Conservation (phyloP, 345 rosid species). For the Citrus glauca region DNA sequence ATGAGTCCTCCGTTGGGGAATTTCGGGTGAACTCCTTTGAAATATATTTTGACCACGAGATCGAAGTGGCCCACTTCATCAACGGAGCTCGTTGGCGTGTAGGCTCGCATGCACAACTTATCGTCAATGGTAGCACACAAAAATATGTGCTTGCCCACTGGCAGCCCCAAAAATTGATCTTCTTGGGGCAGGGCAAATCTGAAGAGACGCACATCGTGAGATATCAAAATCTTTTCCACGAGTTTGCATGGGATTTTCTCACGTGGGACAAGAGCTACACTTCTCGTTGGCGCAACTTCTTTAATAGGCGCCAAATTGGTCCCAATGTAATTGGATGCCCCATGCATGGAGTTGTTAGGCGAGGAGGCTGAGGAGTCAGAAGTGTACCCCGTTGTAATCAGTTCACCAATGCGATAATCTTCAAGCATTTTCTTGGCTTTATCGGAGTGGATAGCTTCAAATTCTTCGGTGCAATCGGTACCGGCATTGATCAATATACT, state of each 20-base stretch:
- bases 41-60: conserved; percentile 74
- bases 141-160: conserved; percentile 84
- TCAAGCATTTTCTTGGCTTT: conserved; percentile 81
- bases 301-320: conserved; percentile 55
- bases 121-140: conserved; percentile 61
- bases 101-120: conserved; percentile 81
- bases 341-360: conserved; percentile 70
- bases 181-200: conserved; percentile 66
- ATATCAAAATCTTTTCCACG: conserved; percentile 60
- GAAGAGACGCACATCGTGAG: conserved; percentile 67
- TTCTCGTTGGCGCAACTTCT: conserved; percentile 39
- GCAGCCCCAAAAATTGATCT: conserved; percentile 70
- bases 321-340: conserved; percentile 27
- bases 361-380: conserved; percentile 61
- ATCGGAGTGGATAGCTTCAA: conserved; percentile 89
- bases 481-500: conserved; percentile 90
- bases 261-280: conserved; percentile 68
- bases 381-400: conserved; percentile 47
- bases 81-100: conserved; percentile 67
- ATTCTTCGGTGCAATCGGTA: conserved; percentile 91
- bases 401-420: conserved; percentile 74
- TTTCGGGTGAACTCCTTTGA: conserved; percentile 70
- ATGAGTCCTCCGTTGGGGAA: conserved; percentile 83
- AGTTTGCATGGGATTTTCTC: conserved; percentile 78
- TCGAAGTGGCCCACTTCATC: conserved; percentile 77